Evolutionary conservation across 768 basidiomycete genomes (phyloP).

Genomic region (Exidia glandulosa): DNA sequence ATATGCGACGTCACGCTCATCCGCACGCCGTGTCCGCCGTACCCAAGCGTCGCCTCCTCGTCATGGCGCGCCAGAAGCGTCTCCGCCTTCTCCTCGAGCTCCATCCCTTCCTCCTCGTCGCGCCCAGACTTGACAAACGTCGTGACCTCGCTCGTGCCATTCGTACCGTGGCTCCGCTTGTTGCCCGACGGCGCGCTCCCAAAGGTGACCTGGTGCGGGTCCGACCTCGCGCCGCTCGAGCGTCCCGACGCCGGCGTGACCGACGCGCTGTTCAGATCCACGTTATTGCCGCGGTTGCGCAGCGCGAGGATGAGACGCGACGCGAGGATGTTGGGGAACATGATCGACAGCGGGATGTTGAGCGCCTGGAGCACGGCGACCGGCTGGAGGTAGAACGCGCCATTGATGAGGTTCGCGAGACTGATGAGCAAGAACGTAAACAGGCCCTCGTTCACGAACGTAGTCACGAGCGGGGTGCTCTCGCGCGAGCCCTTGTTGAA

Average conservation of each 20-base stretch:
- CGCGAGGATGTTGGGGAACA: constrained; percentile 70
- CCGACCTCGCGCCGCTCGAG: no score
- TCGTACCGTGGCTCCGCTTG: not conserved
- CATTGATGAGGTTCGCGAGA: constrained; percentile 75
- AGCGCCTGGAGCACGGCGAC: constrained; percentile 62
- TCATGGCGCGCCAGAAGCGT: no score
- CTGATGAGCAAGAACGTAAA: constrained; percentile 61
- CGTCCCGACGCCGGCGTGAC: no score
- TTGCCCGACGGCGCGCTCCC: not conserved
- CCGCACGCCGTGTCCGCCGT: no score
- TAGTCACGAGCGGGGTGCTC: constrained; percentile 71
- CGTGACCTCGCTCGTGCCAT: not conserved
- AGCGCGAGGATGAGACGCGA: constrained; percentile 39
- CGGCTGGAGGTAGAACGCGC: constrained; percentile 78
- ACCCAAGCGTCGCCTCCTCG: no score
- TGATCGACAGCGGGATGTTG: constrained; percentile 75
- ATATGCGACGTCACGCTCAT: not conserved
- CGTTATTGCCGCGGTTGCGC: not conserved
- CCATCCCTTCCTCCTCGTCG: not conserved
- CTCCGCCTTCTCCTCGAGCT: no score
- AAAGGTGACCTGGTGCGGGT: not conserved
- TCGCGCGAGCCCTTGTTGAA: constrained; percentile 37
- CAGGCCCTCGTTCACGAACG: constrained; percentile 73
- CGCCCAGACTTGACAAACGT: not conserved
- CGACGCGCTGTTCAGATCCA: no score